phyloP scores from a whole-genome alignment of 2,329 filamentous ascomycete species.

The Helotiales sp. region DNA sequence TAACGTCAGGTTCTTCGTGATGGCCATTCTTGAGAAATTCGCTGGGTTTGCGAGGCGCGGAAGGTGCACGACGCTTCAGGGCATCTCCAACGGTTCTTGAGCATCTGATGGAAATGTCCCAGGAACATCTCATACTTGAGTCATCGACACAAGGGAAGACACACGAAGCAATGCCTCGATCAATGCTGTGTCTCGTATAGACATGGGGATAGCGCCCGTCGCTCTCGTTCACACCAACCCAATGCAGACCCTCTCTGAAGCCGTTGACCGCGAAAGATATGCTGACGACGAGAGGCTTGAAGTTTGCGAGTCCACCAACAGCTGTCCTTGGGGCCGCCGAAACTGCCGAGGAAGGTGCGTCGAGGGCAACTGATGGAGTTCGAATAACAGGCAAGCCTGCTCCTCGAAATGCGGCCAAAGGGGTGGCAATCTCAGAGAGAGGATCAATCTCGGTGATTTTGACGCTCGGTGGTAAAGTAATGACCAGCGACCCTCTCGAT shows the following conservation, averaged over 20 bases:
- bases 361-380: constrained; percentile 39
- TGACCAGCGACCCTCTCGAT: constrained; percentile 60
- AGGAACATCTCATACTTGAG: constrained; percentile 77
- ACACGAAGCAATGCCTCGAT: constrained; percentile 79
- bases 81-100: constrained; percentile 86
- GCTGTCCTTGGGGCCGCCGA: constrained; percentile 44
- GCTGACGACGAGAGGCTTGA: constrained; percentile 64
- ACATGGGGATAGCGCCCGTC: constrained; percentile 88
- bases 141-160: constrained; percentile 96
- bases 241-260: constrained; percentile 87
- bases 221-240: constrained; percentile 80
- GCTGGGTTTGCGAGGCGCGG: constrained; percentile 49
- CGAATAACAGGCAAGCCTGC: constrained; percentile 35
- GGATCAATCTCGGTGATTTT: constrained; percentile 65
- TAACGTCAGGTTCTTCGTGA: constrained; percentile 43
- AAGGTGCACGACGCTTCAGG: constrained; percentile 53
- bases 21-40: constrained; percentile 32
- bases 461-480: constrained; percentile 64
- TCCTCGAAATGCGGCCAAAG: constrained; percentile 49
- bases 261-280: constrained; percentile 80
- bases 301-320: constrained; percentile 49
- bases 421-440: constrained; percentile 54
- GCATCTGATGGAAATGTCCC: constrained; percentile 87
- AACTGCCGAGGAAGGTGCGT: constrained; percentile 45
- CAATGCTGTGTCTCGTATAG: constrained; percentile 82